Conservation (phyloP, 2,329 filamentous ascomycete genomes). For the Calonectria pteridis region DNA sequence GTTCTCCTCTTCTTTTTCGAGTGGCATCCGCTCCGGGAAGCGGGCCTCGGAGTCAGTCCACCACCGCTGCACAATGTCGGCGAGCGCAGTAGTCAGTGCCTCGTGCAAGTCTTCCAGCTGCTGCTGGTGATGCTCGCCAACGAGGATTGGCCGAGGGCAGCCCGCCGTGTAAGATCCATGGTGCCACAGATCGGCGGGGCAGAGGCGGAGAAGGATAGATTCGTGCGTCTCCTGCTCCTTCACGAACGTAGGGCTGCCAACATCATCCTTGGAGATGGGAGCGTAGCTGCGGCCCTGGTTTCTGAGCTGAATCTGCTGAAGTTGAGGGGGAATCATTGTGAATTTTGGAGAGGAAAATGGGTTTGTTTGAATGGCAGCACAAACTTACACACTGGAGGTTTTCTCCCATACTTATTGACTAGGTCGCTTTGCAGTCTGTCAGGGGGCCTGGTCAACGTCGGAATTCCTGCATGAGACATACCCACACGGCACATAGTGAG, state of each 20-base stretch:
- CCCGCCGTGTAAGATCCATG: conserved; percentile 41
- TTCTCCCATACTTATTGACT: not conserved
- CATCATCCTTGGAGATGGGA: not conserved
- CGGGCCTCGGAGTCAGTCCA: conserved; percentile 49
- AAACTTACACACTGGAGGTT: not conserved
- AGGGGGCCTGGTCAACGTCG: not conserved
- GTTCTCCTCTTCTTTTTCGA: conserved; percentile 47
- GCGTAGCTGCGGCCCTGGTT: conserved; percentile 12
- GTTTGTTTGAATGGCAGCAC: not conserved
- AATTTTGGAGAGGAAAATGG: not conserved
- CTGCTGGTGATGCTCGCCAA: conserved; percentile 45
- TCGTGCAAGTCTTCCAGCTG: conserved; percentile 47
- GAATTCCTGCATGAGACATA: not conserved
- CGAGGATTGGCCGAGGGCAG: conserved; percentile 52
- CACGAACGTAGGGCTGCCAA: conserved; percentile 13
- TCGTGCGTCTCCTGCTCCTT: conserved; percentile 35
- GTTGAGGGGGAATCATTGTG: conserved; percentile 20
- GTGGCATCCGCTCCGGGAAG: conserved; percentile 50
- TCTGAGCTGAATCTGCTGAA: conserved; percentile 40
- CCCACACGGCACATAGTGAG: not conserved
- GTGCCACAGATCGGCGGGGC: conserved; percentile 46
- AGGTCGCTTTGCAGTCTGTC: not conserved
- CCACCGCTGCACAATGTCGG: conserved; percentile 54
- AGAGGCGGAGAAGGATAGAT: conserved; percentile 35
- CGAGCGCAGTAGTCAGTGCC: conserved; percentile 48